Evolutionary conservation across 495 filamentous ascomycete species (phyloP).

Genomic region (Hypoxylon lenormandii): DNA sequence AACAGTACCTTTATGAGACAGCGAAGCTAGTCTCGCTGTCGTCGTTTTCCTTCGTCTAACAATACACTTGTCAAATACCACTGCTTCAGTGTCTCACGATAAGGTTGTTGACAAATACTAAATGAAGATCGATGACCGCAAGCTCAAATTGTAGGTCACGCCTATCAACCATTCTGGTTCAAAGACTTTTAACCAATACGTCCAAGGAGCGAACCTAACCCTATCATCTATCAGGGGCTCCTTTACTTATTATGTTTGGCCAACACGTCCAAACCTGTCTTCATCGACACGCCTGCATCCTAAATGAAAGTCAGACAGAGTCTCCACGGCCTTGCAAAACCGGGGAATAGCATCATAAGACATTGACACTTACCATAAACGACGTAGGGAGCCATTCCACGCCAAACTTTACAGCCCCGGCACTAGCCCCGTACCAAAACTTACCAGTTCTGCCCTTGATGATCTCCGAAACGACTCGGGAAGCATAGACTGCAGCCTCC

Average conservation of each 20-base stretch:
- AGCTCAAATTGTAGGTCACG: too few relatives aligned
- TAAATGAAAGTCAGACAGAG: not conserved
- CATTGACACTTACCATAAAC: not conserved
- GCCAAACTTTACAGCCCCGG: constrained; percentile 1
- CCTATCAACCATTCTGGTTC: too few relatives aligned
- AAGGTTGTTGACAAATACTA: too few relatives aligned
- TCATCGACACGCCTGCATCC: not conserved
- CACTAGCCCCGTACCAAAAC: constrained; percentile 7
- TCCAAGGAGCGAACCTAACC: too few relatives aligned
- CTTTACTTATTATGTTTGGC: not conserved
- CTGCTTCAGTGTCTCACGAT: too few relatives aligned
- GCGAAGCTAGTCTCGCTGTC: too few relatives aligned
- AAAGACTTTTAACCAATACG: too few relatives aligned
- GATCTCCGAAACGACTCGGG: not conserved
- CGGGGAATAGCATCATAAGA: not conserved
- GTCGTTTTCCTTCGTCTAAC: too few relatives aligned
- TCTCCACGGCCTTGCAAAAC: not conserved
- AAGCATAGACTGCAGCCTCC: not conserved
- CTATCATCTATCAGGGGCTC: too few relatives aligned
- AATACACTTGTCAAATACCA: too few relatives aligned
- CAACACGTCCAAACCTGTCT: constrained; percentile 5
- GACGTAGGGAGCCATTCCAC: not conserved
- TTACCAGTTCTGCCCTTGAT: not conserved
- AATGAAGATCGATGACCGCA: too few relatives aligned
- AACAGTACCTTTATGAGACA: too few relatives aligned